Evolutionary conservation across 2,329 filamentous ascomycete species (phyloP).

Genomic region (Alternaria triticimaculans): DNA sequence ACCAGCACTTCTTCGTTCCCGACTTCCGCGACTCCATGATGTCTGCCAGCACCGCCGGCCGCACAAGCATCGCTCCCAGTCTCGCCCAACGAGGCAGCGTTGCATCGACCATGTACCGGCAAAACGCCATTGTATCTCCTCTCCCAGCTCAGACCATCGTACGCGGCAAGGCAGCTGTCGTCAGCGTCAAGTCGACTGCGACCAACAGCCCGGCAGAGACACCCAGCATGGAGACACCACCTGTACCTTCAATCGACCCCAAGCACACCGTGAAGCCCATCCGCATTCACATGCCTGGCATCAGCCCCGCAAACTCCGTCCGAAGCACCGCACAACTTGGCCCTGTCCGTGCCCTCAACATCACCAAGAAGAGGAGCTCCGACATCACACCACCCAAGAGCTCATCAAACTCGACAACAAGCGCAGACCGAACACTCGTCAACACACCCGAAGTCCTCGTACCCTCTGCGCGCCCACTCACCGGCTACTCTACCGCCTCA

Average conservation of each 20-base stretch:
- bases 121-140: conserved; percentile 82
- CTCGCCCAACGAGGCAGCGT: conserved; percentile 64
- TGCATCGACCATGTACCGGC: conserved; percentile 92
- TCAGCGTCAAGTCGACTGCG: conserved; percentile 81
- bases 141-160: conserved; percentile 84
- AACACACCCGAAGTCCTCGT: conserved; percentile 35
- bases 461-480: conserved; percentile 36
- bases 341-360: conserved; percentile 55
- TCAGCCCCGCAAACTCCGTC: conserved; percentile 46
- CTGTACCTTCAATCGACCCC: conserved; percentile 75
- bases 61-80: conserved; percentile 58
- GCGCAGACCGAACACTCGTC: conserved; percentile 29
- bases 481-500: conserved; percentile 39
- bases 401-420: conserved; percentile 25
- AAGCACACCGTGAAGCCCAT: conserved; percentile 49
- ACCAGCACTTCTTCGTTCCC: conserved; percentile 93
- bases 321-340: conserved; percentile 50
- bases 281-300: conserved; percentile 52
- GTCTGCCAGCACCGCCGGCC: conserved; percentile 70
- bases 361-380: conserved; percentile 48
- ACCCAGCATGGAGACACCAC: conserved; percentile 64
- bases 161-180: conserved; percentile 86
- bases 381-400: conserved; percentile 40
- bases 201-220: conserved; percentile 60
- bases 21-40: conserved; percentile 92